Evolutionary conservation across 345 rosid genomes (phyloP), one percentile per base, ranked within the genome.

Genomic region (Noccaea bulbosa): DNA sequence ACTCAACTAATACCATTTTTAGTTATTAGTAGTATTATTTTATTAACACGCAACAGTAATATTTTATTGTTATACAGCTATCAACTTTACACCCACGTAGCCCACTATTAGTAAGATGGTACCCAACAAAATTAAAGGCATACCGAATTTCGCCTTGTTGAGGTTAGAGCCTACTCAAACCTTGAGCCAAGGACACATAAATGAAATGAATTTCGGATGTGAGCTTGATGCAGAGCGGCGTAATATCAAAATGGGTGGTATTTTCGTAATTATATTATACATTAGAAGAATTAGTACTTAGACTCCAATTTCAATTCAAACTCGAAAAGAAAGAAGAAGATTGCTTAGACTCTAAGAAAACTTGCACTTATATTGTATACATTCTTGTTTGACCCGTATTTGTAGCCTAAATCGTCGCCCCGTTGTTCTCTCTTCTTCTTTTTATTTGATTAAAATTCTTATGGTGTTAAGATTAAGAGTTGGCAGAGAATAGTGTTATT

Each of bases 331-430:
- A 60, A 65, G 68, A 70, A 67, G 22, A 63, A 44, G 57, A 66
- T 81, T 84, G 88, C 92, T 84, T 91, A 78, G 78, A 82, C 34
- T 79, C 65, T 68, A 83, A 85, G 90, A 52, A 78, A 83, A 69
- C 61, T 47, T 62, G 71, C 49, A 48, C 65, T 80, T 61, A 27
- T 27, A 27, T 20, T 20, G 70, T 75, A 74, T 73, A 68, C 54
- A 65, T 82, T 85, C 90, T 86, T 86, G 89, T 87, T 89, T 91
- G 97, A 89, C 93, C 96, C 93, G 78, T 82, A 80, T 78, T 79
- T 81, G 76, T 32, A 76, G 96, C 79, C 92, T 80, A 34, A 80
- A 61, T 71, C 67, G 39, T 77, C 88, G 88, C 85, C 73, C 65
- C 79, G 66, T 45, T 83, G 87, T 84, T 84, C 82, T 81, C 86